Evolutionary conservation across 805 yeast genomes (phyloP), one percentile per base, ranked within the genome.

Genomic region (Sugiyamaella americana): DNA sequence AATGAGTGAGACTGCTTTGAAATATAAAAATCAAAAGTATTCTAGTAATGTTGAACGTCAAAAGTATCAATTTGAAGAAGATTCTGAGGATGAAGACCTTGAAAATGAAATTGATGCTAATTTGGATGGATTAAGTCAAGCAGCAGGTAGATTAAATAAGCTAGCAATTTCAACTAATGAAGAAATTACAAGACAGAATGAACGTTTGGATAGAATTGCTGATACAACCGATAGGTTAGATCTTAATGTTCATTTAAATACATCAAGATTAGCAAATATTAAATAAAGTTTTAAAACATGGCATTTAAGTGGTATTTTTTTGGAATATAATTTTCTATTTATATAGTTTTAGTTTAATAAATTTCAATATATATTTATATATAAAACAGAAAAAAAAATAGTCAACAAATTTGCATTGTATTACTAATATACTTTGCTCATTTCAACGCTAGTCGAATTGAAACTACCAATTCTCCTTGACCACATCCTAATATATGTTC

Each of bases 51-150:
- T 51, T 22, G 80, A 79, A 34, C 84, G 94, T 1, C 69, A 77
- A 48, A 69, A 79, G 53, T 88, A 83, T 65, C 86, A 85, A 58
- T 85, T 87, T 57, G 96, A 87, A 60, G 84, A 84, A 41, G 97
- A 91, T 65, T 80, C 80, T 42, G 97, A 91, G 62, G 98, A 93
- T 64, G 95, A 88, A 58, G 93, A 82, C 55, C 78, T 87, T 78
- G 98, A 91, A 61, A 77, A 82, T 52, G 96, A 89, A 64, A 78
- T 88, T 55, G 89, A 88, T 45, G 68, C 76, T 52, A 93, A 93
- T 59, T 70, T 91, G 64, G 89, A 85, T 57, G 87, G 83, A 62
- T 84, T 93, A 41, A 75, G 77, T 10, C 73, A 73, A 36, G 76
- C 82, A 49, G 78, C 95, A 26, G 73, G 74, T 46, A 79, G 88